Evolutionary conservation across 441 rosid genomes (phyloP).

Genomic region (Eruca vesicaria): DNA sequence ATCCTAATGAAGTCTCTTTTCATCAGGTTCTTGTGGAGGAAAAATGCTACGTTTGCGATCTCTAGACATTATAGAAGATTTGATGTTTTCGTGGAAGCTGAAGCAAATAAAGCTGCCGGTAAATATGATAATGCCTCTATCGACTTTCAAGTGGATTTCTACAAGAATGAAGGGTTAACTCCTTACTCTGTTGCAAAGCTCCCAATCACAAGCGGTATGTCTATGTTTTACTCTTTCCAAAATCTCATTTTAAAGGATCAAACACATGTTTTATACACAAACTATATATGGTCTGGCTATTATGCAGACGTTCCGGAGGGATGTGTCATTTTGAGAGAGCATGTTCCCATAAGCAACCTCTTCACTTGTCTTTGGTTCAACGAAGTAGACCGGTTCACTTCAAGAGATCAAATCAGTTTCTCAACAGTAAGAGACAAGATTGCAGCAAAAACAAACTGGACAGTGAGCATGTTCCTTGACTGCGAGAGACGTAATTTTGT

Average conservation of each 20-base stretch:
- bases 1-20: constrained; percentile 6
- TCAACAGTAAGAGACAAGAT: constrained; percentile 90
- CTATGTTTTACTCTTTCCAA: neutral
- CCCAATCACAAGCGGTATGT: constrained; percentile 86
- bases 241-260: neutral
- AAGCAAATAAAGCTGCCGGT: constrained; percentile 97
- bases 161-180: constrained; percentile 84
- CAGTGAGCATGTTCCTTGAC: constrained; percentile 88
- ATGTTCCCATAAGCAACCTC: constrained; percentile 87
- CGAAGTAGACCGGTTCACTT: constrained; percentile 93
- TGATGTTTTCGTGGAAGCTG: constrained; percentile 84
- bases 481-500: constrained; percentile 97
- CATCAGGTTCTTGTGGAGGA: constrained; percentile 90
- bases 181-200: constrained; percentile 82
- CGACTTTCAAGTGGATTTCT: constrained; percentile 85
- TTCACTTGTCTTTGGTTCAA: constrained; percentile 95
- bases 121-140: constrained; percentile 87
- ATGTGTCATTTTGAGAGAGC: constrained; percentile 93
- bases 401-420: constrained; percentile 94
- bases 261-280: neutral
- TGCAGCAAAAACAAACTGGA: constrained; percentile 74
- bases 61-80: constrained; percentile 89
- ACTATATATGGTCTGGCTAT: constrained; percentile 15
- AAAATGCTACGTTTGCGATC: constrained; percentile 83
- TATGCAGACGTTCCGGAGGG: constrained; percentile 97